Conservation (phyloP, 495 filamentous ascomycete species). For the Annulohypoxylon nitens region DNA sequence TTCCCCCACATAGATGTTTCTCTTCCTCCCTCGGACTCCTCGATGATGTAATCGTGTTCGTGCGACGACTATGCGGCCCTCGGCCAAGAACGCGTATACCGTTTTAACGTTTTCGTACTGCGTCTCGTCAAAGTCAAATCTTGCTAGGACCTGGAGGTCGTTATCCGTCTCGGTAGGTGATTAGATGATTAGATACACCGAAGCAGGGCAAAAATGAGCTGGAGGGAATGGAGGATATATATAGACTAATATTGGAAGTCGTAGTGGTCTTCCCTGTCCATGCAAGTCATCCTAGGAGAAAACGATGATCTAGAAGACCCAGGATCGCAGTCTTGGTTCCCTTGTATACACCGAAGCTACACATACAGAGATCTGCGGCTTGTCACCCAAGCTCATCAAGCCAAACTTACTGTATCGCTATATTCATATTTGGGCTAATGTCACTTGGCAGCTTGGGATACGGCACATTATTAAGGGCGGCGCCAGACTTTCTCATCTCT, state of each 20-base stretch:
- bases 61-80: conserved; percentile 21
- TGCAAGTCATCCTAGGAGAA: background rate
- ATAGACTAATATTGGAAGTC: background rate
- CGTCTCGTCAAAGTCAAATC: conserved; percentile 17
- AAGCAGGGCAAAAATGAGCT: background rate
- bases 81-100: conserved; percentile 19
- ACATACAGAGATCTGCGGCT: conserved; percentile 18
- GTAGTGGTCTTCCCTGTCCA: background rate
- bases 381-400: conserved; percentile 6
- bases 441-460: conserved; percentile 20
- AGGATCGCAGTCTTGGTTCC: conserved; percentile 17
- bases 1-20: background rate
- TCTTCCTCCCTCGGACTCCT: conserved; percentile 1
- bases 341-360: background rate
- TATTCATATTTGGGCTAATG: background rate
- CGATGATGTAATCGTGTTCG: conserved; percentile 25
- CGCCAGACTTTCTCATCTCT: background rate
- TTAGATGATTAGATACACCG: background rate
- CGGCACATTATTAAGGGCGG: background rate
- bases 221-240: background rate
- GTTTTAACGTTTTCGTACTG: conserved; percentile 27
- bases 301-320: conserved; percentile 8
- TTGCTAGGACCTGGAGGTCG: conserved; percentile 3
- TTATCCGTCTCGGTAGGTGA: background rate
- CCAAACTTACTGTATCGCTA: conserved; percentile 28